Conservation (phyloP, 2,329 filamentous ascomycete species). For the Fusarium verticillioides region DNA sequence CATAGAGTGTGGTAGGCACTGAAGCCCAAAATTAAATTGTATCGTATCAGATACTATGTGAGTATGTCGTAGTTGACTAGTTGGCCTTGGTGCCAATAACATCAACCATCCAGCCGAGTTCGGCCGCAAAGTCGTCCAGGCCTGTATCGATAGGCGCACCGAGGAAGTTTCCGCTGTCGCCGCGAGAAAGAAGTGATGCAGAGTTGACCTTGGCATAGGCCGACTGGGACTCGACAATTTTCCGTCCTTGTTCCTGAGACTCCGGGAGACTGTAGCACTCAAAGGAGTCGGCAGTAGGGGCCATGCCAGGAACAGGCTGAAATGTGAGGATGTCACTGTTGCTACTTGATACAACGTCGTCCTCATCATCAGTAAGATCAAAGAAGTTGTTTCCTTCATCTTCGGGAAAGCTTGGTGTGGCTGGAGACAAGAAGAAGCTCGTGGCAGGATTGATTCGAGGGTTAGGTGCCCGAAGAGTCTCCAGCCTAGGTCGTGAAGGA, state of each 20-base stretch:
- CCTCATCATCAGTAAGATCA: slow-evolving; percentile 58
- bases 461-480: slow-evolving; percentile 41
- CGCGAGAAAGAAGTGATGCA: slow-evolving; percentile 41
- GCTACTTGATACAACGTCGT: slow-evolving; percentile 51
- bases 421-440: slow-evolving; percentile 48
- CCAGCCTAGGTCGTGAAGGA: slow-evolving; percentile 37
- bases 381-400: slow-evolving; percentile 59
- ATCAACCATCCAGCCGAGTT: slow-evolving; percentile 64
- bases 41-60: slow-evolving; percentile 13
- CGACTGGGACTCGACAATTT: slow-evolving; percentile 28
- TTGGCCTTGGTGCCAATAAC: slow-evolving; percentile 53
- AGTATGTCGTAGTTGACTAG: slow-evolving; percentile 7
- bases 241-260: slow-evolving; percentile 39
- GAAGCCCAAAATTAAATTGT: slow-evolving; percentile 7
- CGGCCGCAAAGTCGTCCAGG: slow-evolving; percentile 55
- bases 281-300: slow-evolving; percentile 39
- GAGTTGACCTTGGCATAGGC: slow-evolving; percentile 40
- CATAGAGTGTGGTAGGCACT: slow-evolving; percentile 6
- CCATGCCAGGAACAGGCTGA: slow-evolving; percentile 33
- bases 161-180: slow-evolving; percentile 45
- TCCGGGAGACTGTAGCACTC: slow-evolving; percentile 61
- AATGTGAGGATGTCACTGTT: slow-evolving; percentile 51
- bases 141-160: slow-evolving; percentile 51
- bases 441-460: slow-evolving; percentile 46
- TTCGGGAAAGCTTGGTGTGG: slow-evolving; percentile 53